Evolutionary conservation across 2,329 filamentous ascomycete genomes (phyloP), one percentile per base, ranked within the genome.

Genomic region (Sporothrix variecibatus): DNA sequence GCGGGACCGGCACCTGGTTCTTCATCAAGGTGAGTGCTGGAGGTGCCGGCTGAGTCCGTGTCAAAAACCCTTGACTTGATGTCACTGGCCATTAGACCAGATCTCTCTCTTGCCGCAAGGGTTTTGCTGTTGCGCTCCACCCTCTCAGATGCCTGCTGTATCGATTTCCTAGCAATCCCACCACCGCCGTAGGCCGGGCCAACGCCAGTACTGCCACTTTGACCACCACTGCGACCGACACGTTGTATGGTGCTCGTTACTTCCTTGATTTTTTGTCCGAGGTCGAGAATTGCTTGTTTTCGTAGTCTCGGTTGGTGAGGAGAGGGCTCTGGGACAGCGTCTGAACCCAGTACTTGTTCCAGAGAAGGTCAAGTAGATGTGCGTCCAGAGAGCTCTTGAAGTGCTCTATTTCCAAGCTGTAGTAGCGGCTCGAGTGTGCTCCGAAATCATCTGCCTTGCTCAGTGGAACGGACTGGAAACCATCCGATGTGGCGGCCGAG

Each of bases 261-360:
- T 77, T 94, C 90, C 77, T 87, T 87, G 77, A 97, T 92, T 84
- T 97, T 98, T 77, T 90, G 89, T 56, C 92, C 92, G 60, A 98
- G 86, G 82, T 99, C 96, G 68, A 91, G 86, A 83, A 99, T 96
- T 98, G 95, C 82, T 95, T 96, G 79, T 92, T 97, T 71, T 92
- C 92, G 81, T 95, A 99, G 78, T 98, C 95, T 76, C 95, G 93
- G 80, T 97, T 98, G 73, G 94, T 94, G 79, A 97, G 91, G 4
- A 98, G 88, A 28, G 95, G 95, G 78, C 91, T 96, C 79, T 97
- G 94, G 43, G 94, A 97, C 26, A 99, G 88, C 6, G 96, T 99
- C 80, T 97, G 93, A 46, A 98, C 95, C 96, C 94, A 97, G 86
- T 99, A 99, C 83, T 98, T 98, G 86, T 98, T 97, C 96, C 96